Evolutionary conservation across 148 eudicot genomes (phyloP).

Genomic region (Spergularia bocconei): DNA sequence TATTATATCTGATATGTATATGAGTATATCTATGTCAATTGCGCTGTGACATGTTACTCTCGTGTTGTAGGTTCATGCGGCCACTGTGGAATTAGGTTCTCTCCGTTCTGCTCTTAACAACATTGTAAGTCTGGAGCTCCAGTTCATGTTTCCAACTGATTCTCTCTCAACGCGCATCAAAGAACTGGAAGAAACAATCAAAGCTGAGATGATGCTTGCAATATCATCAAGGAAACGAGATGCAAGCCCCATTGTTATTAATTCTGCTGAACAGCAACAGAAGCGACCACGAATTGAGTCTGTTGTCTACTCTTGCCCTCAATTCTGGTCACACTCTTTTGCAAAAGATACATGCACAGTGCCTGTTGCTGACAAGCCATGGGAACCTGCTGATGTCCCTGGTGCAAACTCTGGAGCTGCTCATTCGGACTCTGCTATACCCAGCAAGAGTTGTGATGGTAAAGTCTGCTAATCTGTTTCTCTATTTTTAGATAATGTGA

Average conservation of each 20-base stretch:
- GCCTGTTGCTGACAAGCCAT: background rate
- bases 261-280: background rate
- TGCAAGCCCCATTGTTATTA: too few relatives aligned
- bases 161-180: background rate
- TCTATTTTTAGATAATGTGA: too few relatives aligned
- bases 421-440: too few relatives aligned
- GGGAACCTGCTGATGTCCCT: too few relatives aligned
- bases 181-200: background rate
- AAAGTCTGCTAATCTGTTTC: too few relatives aligned
- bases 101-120: background rate
- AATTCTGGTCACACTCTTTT: background rate
- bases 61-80: background rate
- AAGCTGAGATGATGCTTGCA: background rate
- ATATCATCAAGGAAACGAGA: background rate
- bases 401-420: too few relatives aligned
- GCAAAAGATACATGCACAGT: background rate
- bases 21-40: too few relatives aligned
- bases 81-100: background rate
- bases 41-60: too few relatives aligned
- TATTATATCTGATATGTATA: too few relatives aligned
- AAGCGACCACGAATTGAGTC: background rate
- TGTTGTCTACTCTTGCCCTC: background rate
- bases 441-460: too few relatives aligned
- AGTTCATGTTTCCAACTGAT: background rate
- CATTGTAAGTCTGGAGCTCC: background rate